Base-by-base conservation (phyloP, 2,329 filamentous ascomycete species). In the Scedosporium dehoogii region DNA sequence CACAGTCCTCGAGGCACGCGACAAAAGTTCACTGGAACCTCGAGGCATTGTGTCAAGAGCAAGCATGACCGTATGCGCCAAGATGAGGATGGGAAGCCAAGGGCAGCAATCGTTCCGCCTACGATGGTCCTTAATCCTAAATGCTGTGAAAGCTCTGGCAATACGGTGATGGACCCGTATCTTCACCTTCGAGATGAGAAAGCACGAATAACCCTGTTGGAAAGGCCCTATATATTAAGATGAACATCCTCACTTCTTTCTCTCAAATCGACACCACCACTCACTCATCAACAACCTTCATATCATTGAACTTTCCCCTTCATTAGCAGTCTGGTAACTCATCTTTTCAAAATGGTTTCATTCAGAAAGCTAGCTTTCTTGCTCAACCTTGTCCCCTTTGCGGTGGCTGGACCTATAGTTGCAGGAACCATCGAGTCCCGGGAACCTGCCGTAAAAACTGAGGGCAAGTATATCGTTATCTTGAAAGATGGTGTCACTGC, bases 381-480 rank as follows among this genome's bases (percentile, higher is more conserved):
- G 38, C 56, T 64, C 23, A 62, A 65, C 60, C 46, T 66, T 21
- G 58, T 68, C 48, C 69, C 71, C 29, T 59, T 68, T 41, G 63
- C 63, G 6, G 64, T 67, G 59, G 64, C 63, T 27, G 65, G 63
- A 59, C 59, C 65, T 9, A 64, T 62, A 46, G 65, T 67, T 58
- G 64, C 63, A 27, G 65, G 63, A 59, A 58, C 65, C 42, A 14
- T 29, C 41, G 18, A 64, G n/a, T 25, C 56, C n/a, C 63, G 66
- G 46, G 56, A 67, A 38, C 18, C 18, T 9, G 23, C 16, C 12
- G 18, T 25, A 21, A 27, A 27, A 9, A 65, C 76, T 48, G 67
- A 73, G 58, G 72, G 71, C 65, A 77, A 74, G 66, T 80, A 79
- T 68, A 80, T 80, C 63, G 69, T 80, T 68, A 80, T 77, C 41